Evolutionary conservation across 108 stramenopile genomes (phyloP).

Genomic region (Hondaea fermentalgiana): DNA sequence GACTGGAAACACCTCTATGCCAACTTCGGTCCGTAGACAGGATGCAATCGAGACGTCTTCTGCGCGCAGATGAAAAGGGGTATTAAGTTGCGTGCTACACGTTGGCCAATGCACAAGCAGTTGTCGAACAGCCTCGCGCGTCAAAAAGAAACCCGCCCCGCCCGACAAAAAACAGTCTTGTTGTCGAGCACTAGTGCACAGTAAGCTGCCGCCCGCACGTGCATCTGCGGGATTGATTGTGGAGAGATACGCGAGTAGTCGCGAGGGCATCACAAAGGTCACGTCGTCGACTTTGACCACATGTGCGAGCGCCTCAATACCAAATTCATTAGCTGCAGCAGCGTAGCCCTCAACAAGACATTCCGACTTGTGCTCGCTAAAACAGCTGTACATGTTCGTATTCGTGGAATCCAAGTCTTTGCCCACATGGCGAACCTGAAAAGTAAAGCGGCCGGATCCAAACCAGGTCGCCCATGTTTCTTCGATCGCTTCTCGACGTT

Average conservation of each 20-base stretch:
- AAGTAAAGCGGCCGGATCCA: neutral
- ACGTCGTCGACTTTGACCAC: neutral
- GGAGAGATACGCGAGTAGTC: neutral
- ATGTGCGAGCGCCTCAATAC: neutral
- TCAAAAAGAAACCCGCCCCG: neutral
- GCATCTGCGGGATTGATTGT: neutral
- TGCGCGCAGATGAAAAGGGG: neutral
- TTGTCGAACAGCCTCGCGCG: neutral
- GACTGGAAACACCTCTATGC: neutral
- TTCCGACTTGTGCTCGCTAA: neutral
- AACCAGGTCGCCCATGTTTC: neutral
- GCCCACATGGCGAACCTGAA: neutral
- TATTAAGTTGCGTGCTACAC: neutral
- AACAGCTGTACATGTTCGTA: neutral
- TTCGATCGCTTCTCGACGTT: neutral
- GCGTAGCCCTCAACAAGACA: neutral
- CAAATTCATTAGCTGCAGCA: neutral
- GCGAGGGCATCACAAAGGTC: neutral
- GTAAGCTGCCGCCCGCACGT: neutral
- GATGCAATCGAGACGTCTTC: neutral
- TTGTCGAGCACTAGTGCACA: neutral
- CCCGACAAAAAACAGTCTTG: neutral
- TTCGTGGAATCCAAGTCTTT: neutral
- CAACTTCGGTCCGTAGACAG: neutral
- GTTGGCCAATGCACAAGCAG: neutral